Base-by-base conservation (phyloP, 768 basidiomycete species). In the Cyathus striatus region DNA sequence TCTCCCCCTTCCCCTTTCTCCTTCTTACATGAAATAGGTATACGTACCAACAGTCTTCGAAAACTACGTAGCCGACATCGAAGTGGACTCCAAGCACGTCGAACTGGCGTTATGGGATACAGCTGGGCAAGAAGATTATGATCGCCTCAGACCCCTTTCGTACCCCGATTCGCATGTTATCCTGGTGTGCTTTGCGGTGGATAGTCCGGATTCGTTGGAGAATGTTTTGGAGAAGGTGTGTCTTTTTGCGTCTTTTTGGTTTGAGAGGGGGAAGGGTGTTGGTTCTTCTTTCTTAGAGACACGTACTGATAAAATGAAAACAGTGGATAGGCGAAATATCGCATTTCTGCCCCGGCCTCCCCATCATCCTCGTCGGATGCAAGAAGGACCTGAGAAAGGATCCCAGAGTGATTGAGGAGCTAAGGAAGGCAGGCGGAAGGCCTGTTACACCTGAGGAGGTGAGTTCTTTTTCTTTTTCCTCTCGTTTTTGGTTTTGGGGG, bases 91-190 rank as follows among this genome's bases (percentile, higher is more conserved):
- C 54, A 98, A 95, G 73, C 90, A 94, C 61, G 94, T 98, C 55
- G 96, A 99, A 69, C 77, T 99, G 57, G 95, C 96, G 22, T 72
- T 99, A 56, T 98, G 96, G 96, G 96, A 98, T 94, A 98, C 96
- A 41, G 95, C 96, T 24, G 96, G 96, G 42, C 95, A 98, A 66
- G 95, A 97, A 69, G 96, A 98, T 65, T 98, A 98, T 66, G 96
- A 98, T 68, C 90, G 95, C 56, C 90, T 99, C 53, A 81, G 96
- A 49, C 96, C 96, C 47, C 81, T 99, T 61, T 90, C 87, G 56
- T 99, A 99, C 70, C 95, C 95, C 44, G 95, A 98, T 71, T 94
- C 92, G n/a, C 94, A 99, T 63, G 94, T 99, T 66, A 98, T 99
- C 72, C 81, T 98, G 54, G 96, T 99, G 69, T 97, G 95, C 66